Conservation (phyloP, 2,329 filamentous ascomycete species). For the Lomentospora prolificans region DNA sequence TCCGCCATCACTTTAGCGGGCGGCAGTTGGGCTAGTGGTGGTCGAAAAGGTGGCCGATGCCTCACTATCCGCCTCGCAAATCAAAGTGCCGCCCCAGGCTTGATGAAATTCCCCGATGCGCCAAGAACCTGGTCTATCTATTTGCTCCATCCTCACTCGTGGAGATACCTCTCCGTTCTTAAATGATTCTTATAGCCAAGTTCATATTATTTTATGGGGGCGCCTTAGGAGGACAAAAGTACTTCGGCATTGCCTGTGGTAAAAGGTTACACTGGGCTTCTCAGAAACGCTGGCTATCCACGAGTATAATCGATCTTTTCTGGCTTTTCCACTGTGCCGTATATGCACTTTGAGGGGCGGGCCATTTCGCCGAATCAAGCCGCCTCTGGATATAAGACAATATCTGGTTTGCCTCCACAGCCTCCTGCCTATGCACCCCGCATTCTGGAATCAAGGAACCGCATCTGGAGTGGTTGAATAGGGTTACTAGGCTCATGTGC, state of each 20-base stretch:
- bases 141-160: not conserved
- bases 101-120: slow-evolving; percentile 1
- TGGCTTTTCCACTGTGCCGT: not conserved
- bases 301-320: not conserved
- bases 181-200: not conserved
- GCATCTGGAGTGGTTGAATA: not conserved
- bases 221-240: not conserved
- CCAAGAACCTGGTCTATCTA: slow-evolving; percentile 1
- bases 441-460: not conserved
- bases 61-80: not conserved
- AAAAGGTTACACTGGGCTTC: not conserved
- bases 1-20: not conserved
- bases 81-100: not conserved
- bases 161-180: not conserved
- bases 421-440: not conserved
- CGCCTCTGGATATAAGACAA: not conserved
- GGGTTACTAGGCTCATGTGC: not conserved
- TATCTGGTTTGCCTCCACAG: not conserved
- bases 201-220: slow-evolving; percentile 1
- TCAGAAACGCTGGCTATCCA: no score
- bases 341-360: not conserved
- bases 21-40: not conserved
- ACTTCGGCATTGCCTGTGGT: not conserved
- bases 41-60: not conserved
- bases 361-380: not conserved